Conservation (phyloP, 1,284 basidiomycete genomes). For the Neonothopanus nambi region DNA sequence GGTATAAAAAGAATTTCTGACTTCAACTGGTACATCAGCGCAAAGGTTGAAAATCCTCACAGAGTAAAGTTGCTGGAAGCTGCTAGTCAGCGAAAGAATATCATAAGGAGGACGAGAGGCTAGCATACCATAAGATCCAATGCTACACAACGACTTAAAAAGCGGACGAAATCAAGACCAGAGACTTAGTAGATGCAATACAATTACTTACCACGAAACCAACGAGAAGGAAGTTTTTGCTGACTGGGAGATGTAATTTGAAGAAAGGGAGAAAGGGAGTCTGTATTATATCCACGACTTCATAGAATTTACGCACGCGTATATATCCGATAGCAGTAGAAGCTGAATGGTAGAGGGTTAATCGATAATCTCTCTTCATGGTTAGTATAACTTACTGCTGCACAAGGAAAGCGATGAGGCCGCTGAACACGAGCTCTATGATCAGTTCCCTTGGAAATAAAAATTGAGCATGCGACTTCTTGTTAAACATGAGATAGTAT, state of each 20-base stretch:
- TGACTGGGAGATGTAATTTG: conserved; percentile 3
- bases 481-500: background rate
- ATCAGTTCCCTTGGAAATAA: background rate
- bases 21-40: background rate
- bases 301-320: conserved; percentile 2
- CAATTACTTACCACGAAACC: conserved; percentile 5
- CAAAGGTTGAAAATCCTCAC: background rate
- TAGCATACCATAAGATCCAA: conserved; percentile 6
- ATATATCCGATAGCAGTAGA: conserved; percentile 13
- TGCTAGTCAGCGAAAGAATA: background rate
- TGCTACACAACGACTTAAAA: conserved; percentile 5
- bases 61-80: conserved; percentile 8
- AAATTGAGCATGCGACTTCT: too few species aligned
- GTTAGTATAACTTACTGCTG: conserved; percentile 7
- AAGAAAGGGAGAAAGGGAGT: background rate
- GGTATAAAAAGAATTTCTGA: too few species aligned
- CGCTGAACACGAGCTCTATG: conserved; percentile 8
- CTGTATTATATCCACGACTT: background rate
- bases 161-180: background rate
- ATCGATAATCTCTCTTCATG: too few species aligned
- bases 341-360: conserved; percentile 3
- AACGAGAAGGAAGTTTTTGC: conserved; percentile 3
- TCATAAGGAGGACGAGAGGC: background rate
- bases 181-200: too few species aligned
- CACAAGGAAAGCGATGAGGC: conserved; percentile 6